Percentiles rank a stretch among this genome's conserved stretches.
Evolutionary conservation across 768 basidiomycete genomes (phyloP).

Genomic region (Leccinum uliginosum): DNA sequence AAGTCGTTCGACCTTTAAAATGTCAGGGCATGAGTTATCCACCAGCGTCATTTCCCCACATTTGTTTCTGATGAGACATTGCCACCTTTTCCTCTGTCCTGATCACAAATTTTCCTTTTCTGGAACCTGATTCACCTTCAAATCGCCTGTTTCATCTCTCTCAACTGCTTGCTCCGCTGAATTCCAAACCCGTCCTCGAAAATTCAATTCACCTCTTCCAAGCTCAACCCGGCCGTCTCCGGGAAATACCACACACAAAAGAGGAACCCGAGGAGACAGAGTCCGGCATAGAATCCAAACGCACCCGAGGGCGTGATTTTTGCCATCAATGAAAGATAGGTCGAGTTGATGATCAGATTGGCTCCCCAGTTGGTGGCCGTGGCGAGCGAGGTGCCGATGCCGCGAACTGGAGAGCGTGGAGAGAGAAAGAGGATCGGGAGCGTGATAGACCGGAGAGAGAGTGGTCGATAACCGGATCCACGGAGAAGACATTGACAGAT

Average conservation of each 20-base stretch:
- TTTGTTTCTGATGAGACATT: too few relatives aligned
- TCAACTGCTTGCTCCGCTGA: conserved; percentile 45
- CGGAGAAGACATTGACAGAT: background rate
- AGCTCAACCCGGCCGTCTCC: conserved; percentile 70
- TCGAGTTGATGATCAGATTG: conserved; percentile 74
- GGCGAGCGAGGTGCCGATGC: conserved; percentile 69
- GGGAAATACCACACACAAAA: conserved; percentile 73
- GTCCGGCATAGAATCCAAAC: conserved; percentile 72
- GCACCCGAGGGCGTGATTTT: conserved; percentile 70
- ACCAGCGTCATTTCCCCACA: too few relatives aligned
- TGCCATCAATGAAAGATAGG: conserved; percentile 76
- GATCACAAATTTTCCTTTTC: conserved; percentile 1
- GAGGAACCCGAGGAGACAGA: conserved; percentile 64
- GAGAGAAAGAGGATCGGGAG: background rate
- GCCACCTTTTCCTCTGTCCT: too few relatives aligned
- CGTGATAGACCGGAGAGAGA: background rate
- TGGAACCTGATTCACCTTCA: background rate
- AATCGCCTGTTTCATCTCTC: conserved; percentile 25
- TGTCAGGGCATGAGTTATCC: too few relatives aligned
- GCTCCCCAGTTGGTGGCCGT: conserved; percentile 77
- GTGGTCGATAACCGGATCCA: background rate
- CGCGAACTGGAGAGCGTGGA: conserved; percentile 46
- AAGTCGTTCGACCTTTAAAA: too few relatives aligned
- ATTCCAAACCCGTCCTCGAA: conserved; percentile 66
- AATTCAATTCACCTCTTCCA: conserved; percentile 62